Base-by-base conservation (phyloP, 108 stramenopile genomes). In the Chaetoceros tenuissimus region DNA sequence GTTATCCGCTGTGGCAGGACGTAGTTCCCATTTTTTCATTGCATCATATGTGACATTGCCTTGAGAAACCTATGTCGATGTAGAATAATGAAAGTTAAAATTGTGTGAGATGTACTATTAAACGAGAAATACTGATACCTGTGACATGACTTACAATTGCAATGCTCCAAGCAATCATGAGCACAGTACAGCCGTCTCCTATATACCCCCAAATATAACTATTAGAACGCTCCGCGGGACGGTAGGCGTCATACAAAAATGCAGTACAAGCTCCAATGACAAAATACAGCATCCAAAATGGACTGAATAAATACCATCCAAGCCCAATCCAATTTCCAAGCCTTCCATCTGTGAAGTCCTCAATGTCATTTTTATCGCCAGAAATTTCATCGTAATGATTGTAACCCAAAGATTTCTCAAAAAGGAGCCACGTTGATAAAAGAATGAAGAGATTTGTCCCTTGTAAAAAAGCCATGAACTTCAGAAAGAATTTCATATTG, bases 201-300 rank as follows among this genome's bases (percentile, higher is more conserved):
- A 52, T 24, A 22, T 24, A 52, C 3, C 51, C 51, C 51, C 51
- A 52, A 18, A 24, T 24, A 1, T 24, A 1, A 52, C 24, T 24
- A 27, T 24, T 52, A 24, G 23, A 24, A 18, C 1, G 23, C 8
- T 52, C 51, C n/a, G 22, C 51, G 18, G 51, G 51, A 3, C 51
- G 51, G 51, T 10, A 5, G 2, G 51, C 51, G 5, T 52, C 51
- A 27, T 52, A 52, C 3, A 52, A 27, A 24, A 52, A 52, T 2
- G 51, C 51, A 3, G 24, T 2, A 5, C n/a, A n/a, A 52, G 51
- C 51, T 23, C 51, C 51, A 26, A 52, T 52, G 2, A 52, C 51
- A 52, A 52, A 52, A 24, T 52, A 52, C 3, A 52, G 24, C 19
- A 18, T 24, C 51, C 51, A 52, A 27, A 52, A 52, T 24, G 51